Base-by-base conservation (phyloP, 202 grass and related monocot species). In the Panicum hallii region DNA sequence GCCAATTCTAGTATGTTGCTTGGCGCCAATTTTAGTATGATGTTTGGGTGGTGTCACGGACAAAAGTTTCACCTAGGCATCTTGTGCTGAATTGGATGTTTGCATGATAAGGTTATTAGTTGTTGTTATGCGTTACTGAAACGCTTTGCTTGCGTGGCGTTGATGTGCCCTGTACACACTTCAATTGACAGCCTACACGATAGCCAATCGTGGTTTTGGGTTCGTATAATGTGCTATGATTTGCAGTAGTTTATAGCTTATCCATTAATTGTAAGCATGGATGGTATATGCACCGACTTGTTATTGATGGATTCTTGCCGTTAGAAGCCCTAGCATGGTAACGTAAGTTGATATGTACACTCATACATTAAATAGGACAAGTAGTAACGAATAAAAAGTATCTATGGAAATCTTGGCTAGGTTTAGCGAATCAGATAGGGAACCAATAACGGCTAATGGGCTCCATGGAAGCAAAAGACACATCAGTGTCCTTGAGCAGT, bases 391-490 rank as follows among this genome's bases (percentile, higher is more conserved):
- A 74, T 34, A 67, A 83, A 49, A 73, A 90, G 44, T 62, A 82
- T 42, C n/a, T 26, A 0, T 68, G 22, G 58, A 14, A 86, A 53
- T 34, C 16, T 63, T 78, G 12, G 36, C 8, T 17, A 22, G 22
- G 11, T 63, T 72, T 20, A 23, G 16, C 66, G 38, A 73, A 81
- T 67, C 7, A 6, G 60, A 11, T 55, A 63, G n/a, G 82, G 34
- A 54, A 46, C 26, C 23, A 15, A 36, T 15, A 46, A 45, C 6
- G 15, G 14, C 78, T 75, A 56, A 26, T 65, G 71, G 20, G 14
- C 40, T 28, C 49, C 78, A 76, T 76, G n/a, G 63, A 55, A 63
- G 44, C 23, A 70, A 55, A 70, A 76, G 46, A 30, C 50, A 57
- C 42, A 53, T 48, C 28, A 41, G 17, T 82, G 48, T 49, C n/a